Evolutionary conservation across 2,329 filamentous ascomycete species (phyloP).

Genomic region (Cryphonectria carpinicola): DNA sequence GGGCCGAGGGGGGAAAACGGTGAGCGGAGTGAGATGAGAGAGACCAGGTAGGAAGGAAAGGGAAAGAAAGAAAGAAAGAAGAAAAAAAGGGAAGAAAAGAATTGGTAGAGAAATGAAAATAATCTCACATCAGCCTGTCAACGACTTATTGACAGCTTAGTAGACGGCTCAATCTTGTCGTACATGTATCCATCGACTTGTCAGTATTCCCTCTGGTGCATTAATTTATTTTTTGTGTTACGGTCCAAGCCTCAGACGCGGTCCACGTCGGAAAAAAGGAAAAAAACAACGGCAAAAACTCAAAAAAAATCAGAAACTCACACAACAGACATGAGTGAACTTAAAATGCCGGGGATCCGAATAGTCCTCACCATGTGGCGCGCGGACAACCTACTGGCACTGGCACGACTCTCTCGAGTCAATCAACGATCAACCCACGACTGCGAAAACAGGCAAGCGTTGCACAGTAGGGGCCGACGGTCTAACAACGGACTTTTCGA

Average conservation of each 20-base stretch:
- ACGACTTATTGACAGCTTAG: background rate
- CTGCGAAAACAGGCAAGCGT: too few relatives aligned
- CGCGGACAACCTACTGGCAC: too few relatives aligned
- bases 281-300: too few relatives aligned
- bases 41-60: background rate
- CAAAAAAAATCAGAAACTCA: background rate
- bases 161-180: background rate
- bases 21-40: background rate
- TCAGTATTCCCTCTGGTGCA: background rate
- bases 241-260: background rate
- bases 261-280: background rate
- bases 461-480: background rate
- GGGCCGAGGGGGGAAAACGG: background rate
- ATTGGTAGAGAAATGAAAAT: background rate
- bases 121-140: constrained; percentile 2
- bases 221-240: background rate
- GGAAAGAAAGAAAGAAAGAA: background rate
- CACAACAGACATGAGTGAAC: background rate
- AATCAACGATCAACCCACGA: too few relatives aligned
- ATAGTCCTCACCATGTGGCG: too few relatives aligned
- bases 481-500: background rate
- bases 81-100: background rate
- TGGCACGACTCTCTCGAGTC: too few relatives aligned
- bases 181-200: background rate
- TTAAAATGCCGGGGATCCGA: too few relatives aligned